Conservation (phyloP, 768 basidiomycete genomes). For the Suillus clintonianus region DNA sequence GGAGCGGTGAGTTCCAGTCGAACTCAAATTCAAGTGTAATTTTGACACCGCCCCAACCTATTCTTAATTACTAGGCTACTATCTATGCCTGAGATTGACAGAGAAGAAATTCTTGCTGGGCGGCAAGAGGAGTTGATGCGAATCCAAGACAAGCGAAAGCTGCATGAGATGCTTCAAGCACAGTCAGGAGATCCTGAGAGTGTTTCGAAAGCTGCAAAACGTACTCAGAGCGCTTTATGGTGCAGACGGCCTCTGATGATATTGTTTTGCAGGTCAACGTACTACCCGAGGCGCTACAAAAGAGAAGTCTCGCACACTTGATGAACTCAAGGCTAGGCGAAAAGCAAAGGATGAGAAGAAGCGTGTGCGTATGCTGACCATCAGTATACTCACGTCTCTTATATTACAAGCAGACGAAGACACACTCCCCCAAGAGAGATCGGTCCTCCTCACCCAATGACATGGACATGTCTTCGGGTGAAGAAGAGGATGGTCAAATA, state of each 20-base stretch:
- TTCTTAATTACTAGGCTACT: conserved; percentile 56
- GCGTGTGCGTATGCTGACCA: conserved; percentile 50
- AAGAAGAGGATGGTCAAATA: conserved; percentile 79
- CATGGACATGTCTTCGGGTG: conserved; percentile 80
- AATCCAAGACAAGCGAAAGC: conserved; percentile 65
- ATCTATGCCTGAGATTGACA: conserved; percentile 81
- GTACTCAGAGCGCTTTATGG: conserved; percentile 42
- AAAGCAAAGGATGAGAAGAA: conserved; percentile 90
- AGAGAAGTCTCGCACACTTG: conserved; percentile 76
- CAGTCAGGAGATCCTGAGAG: conserved; percentile 59
- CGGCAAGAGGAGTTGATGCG: conserved; percentile 82
- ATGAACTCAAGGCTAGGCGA: conserved; percentile 83
- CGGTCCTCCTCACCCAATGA: conserved; percentile 82
- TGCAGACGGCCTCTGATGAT: conserved; percentile 8
- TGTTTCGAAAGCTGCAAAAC: conserved; percentile 75
- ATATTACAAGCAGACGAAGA: conserved; percentile 41
- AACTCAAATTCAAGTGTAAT: conserved; percentile 24
- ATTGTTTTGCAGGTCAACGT: conserved; percentile 61
- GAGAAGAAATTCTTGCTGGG: conserved; percentile 82
- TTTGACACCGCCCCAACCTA: conserved; percentile 23
- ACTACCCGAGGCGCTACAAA: conserved; percentile 72
- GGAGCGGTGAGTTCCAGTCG: conserved; percentile 59
- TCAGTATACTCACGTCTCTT: conserved; percentile 11
- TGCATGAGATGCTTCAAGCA: conserved; percentile 74
- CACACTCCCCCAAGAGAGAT: conserved; percentile 64